A percentile compares a stretch with the other conserved stretches of the same genome.
Conservation (phyloP, 164 flowering plant genomes). For the Amborella trichopoda region DNA sequence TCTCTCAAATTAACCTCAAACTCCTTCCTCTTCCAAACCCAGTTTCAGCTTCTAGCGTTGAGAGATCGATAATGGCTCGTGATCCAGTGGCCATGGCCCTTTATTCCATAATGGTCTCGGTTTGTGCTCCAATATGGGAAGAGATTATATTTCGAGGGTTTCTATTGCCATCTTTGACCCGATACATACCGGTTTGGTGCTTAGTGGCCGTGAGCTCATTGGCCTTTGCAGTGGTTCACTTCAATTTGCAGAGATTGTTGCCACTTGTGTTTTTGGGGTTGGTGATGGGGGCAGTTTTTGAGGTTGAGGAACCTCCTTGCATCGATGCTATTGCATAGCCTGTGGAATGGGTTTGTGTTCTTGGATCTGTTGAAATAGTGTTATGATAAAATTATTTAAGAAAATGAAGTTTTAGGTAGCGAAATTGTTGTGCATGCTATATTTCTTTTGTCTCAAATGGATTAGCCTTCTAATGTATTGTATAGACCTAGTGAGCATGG, state of each 20-base stretch:
- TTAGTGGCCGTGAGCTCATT: constrained; percentile 72
- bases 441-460: too few relatives aligned
- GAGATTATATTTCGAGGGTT: constrained; percentile 94
- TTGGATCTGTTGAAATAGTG: constrained; percentile 68
- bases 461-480: too few relatives aligned
- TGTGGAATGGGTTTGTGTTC: constrained; percentile 95
- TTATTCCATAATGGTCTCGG: constrained; percentile 71
- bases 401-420: too few relatives aligned
- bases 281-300: constrained; percentile 74
- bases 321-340: constrained; percentile 82
- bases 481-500: too few relatives aligned
- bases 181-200: constrained; percentile 95
- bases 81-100: constrained; percentile 95
- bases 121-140: constrained; percentile 97
- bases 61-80: constrained; percentile 84
- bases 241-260: constrained; percentile 82
- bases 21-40: constrained; percentile 66
- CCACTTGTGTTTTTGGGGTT: constrained; percentile 85
- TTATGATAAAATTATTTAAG: background rate
- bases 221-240: constrained; percentile 89
- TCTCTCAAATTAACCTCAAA: constrained; percentile 78
- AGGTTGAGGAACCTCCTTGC: constrained; percentile 79
- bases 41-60: constrained; percentile 76
- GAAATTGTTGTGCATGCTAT: too few relatives aligned
- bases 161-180: constrained; percentile 87